These are phyloP conservation scores for Phialemonium atrogriseum DNA, from an alignment of 2,329 filamentous ascomycete species.

Conservation along the genomic window DNA sequence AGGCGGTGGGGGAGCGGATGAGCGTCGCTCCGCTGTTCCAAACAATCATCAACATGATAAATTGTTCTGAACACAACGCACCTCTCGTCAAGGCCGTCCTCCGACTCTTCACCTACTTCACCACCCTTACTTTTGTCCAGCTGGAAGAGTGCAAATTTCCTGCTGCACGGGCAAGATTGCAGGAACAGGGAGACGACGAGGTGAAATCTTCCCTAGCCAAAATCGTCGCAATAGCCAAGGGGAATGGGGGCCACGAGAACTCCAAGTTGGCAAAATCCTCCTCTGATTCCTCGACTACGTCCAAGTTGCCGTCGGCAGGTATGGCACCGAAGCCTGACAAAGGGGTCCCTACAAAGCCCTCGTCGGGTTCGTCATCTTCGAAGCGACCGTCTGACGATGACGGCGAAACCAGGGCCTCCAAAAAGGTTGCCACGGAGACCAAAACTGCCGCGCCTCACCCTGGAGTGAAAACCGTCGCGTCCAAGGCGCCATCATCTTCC, in stretches of 20 bases:
- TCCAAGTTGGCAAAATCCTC: too few relatives aligned
- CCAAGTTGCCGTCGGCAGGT: slow-evolving; percentile 9
- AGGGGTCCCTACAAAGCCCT: slow-evolving; percentile 3
- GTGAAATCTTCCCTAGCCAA: slow-evolving; percentile 51
- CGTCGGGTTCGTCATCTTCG: slow-evolving; percentile 13
- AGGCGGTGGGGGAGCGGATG: background rate
- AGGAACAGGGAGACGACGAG: slow-evolving; percentile 56
- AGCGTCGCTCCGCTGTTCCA: slow-evolving; percentile 8
- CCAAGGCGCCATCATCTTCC: slow-evolving; percentile 10
- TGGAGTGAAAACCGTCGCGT: slow-evolving; percentile 14
- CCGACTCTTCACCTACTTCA: slow-evolving; percentile 11
- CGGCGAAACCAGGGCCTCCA: slow-evolving; percentile 23
- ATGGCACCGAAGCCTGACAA: background rate
- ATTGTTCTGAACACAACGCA: slow-evolving; percentile 11
- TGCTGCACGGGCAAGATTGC: slow-evolving; percentile 54
- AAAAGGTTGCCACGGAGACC: slow-evolving; percentile 28
- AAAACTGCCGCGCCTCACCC: slow-evolving; percentile 15
- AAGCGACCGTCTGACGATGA: slow-evolving; percentile 33
- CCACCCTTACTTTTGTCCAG: slow-evolving; percentile 9
- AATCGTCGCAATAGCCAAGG: slow-evolving; percentile 22
- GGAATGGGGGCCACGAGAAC: slow-evolving; percentile 19
- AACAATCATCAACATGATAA: slow-evolving; percentile 11
- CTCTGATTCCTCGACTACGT: too few relatives aligned
- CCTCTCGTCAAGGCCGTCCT: slow-evolving; percentile 14
- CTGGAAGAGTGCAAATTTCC: slow-evolving; percentile 43